These are phyloP conservation scores for Penicillium flavigenum DNA, from an alignment of 495 filamentous ascomycete genomes.

Conservation along the genomic window DNA sequence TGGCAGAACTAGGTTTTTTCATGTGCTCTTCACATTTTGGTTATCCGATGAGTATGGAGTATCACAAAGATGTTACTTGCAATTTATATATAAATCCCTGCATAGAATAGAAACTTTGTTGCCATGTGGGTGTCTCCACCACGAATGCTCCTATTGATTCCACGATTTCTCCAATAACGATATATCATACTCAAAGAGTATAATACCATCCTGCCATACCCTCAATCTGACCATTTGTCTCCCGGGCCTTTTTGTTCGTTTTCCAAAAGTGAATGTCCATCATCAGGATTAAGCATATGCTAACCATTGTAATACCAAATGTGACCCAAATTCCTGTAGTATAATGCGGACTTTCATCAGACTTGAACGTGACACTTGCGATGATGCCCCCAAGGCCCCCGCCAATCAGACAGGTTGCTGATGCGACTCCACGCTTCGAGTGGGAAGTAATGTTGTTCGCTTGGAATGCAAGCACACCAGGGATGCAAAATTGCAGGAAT, in stretches of 20 bases:
- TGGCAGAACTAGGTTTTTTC: not conserved
- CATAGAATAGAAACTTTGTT: not conserved
- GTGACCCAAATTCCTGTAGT: constrained; percentile 7
- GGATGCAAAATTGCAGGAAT: constrained; percentile 4
- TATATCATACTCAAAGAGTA: not conserved
- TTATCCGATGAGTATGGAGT: not conserved
- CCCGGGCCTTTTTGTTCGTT: not conserved
- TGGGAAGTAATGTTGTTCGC: constrained; percentile 3
- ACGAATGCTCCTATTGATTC: not conserved
- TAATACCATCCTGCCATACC: constrained; percentile 2
- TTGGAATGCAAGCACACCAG: constrained; percentile 3
- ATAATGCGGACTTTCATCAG: constrained; percentile 5
- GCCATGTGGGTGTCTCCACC: not conserved
- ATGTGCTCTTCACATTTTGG: not conserved
- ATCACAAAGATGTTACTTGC: not conserved
- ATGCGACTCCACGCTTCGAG: constrained; percentile 4
- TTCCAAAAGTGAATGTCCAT: constrained; percentile 5
- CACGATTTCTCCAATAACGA: not conserved
- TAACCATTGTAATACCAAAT: not conserved
- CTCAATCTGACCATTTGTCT: constrained; percentile 2
- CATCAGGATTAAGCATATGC: not conserved
- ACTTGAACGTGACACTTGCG: constrained; percentile 1
- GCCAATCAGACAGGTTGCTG: constrained; percentile 1
- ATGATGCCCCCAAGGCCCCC: constrained; percentile 1
- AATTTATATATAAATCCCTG: not conserved